phyloP scores from a whole-genome alignment of 805 yeast genomes.

The Debaryomyces castellii region DNA sequence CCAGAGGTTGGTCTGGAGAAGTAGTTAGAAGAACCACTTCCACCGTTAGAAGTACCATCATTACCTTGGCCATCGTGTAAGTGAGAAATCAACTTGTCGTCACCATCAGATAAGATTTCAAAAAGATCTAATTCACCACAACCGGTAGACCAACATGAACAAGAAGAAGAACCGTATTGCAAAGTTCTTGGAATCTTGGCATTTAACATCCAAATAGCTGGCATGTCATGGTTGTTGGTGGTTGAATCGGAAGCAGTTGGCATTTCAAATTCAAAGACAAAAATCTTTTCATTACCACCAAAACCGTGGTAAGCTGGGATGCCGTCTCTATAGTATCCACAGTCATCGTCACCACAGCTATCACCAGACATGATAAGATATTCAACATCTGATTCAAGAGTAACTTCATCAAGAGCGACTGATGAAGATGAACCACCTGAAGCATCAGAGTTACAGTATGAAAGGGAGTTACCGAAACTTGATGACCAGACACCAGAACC shows the following conservation, averaged over 20 bases:
- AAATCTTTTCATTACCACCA: slow-evolving; percentile 79
- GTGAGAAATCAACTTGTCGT: slow-evolving; percentile 72
- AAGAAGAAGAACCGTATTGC: slow-evolving; percentile 81
- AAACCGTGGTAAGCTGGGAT: slow-evolving; percentile 96
- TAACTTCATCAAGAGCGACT: slow-evolving; percentile 64
- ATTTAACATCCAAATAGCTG: slow-evolving; percentile 94
- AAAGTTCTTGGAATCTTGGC: slow-evolving; percentile 95
- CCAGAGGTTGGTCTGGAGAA: slow-evolving; percentile 78
- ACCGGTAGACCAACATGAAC: slow-evolving; percentile 96
- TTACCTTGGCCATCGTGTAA: slow-evolving; percentile 82
- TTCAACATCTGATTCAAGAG: slow-evolving; percentile 73
- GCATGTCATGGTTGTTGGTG: slow-evolving; percentile 82
- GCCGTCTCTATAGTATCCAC: slow-evolving; percentile 85
- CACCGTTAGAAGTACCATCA: slow-evolving; percentile 54
- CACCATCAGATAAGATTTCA: slow-evolving; percentile 80
- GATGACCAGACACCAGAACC: slow-evolving; percentile 89
- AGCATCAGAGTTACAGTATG: slow-evolving; percentile 80
- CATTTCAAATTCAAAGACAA: slow-evolving; percentile 93
- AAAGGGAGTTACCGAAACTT: slow-evolving; percentile 88
- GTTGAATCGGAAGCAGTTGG: slow-evolving; percentile 62
- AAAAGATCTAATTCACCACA: slow-evolving; percentile 98
- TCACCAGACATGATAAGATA: slow-evolving; percentile 76
- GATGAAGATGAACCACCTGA: slow-evolving; percentile 68
- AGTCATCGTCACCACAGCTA: slow-evolving; percentile 56
- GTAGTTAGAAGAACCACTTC: slow-evolving; percentile 88